Conservation (phyloP, 2,329 filamentous ascomycete genomes). For the Zasmidium angulare region DNA sequence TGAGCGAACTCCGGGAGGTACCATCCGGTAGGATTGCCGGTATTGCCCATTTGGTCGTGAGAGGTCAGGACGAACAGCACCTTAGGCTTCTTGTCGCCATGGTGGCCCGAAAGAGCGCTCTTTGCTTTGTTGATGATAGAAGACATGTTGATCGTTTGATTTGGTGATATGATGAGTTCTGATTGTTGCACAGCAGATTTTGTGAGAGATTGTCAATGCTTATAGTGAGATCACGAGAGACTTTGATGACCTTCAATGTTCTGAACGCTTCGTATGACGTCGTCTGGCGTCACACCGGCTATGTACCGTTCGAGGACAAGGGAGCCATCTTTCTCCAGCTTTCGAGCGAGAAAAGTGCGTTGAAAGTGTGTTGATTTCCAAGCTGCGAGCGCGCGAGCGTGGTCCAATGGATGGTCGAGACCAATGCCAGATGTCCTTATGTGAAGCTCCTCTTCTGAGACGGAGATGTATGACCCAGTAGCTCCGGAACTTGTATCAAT, state of each 20-base stretch:
- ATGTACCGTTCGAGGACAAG: background rate
- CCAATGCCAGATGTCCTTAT: too few relatives aligned
- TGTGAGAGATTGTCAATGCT: background rate
- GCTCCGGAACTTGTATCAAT: too few relatives aligned
- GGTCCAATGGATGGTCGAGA: background rate
- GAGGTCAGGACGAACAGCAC: slow-evolving; percentile 72
- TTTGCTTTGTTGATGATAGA: slow-evolving; percentile 2
- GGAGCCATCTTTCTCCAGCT: background rate
- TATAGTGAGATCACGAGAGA: background rate
- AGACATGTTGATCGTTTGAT: background rate
- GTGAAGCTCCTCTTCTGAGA: too few relatives aligned
- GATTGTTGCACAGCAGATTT: background rate
- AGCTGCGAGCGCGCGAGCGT: too few relatives aligned
- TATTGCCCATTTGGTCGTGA: slow-evolving; percentile 47
- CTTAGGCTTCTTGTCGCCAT: slow-evolving; percentile 45
- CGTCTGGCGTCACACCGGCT: background rate
- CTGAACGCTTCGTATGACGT: background rate
- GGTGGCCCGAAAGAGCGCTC: background rate
- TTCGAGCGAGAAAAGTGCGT: background rate
- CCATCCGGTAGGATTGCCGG: slow-evolving; percentile 63
- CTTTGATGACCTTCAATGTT: background rate
- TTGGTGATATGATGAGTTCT: background rate
- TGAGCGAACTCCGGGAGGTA: slow-evolving; percentile 53
- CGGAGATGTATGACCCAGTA: too few relatives aligned
- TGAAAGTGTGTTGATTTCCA: background rate